Percentiles rank a stretch among this genome's conserved stretches.
Conservation (phyloP, 1,284 basidiomycete species). For the Golubevia pallescens region DNA sequence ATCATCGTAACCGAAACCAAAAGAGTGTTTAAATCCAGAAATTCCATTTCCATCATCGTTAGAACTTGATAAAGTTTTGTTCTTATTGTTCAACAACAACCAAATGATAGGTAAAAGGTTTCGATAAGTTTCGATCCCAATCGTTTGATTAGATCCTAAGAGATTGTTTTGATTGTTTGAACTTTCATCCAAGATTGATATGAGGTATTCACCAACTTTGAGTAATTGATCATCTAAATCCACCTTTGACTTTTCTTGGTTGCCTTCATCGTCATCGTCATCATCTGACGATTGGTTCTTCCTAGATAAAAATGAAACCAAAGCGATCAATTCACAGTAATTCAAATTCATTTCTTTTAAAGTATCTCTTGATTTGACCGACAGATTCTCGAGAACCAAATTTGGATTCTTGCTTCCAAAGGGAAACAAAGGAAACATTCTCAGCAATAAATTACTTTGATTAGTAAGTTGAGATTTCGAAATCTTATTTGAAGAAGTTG, state of each 20-base stretch:
- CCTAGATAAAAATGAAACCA: constrained; percentile 18
- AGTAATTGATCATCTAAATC: constrained; percentile 17
- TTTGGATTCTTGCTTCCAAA: constrained; percentile 24
- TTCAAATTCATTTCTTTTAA: constrained; percentile 33
- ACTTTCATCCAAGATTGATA: constrained; percentile 22
- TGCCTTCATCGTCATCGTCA: not conserved
- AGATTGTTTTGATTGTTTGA: constrained; percentile 18
- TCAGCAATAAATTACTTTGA: constrained; percentile 24
- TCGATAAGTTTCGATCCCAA: constrained; percentile 25
- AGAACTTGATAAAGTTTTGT: not conserved
- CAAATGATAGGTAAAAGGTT: constrained; percentile 38
- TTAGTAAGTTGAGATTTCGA: not conserved
- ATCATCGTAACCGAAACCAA: too few relatives aligned
- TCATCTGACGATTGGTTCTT: too few relatives aligned
- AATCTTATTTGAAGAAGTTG: constrained; percentile 4
- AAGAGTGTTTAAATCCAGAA: too few relatives aligned
- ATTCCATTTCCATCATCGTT: too few relatives aligned
- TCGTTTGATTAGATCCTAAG: constrained; percentile 12
- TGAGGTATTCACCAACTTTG: constrained; percentile 26
- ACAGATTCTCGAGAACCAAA: constrained; percentile 9
- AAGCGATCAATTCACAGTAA: constrained; percentile 30
- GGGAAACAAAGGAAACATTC: constrained; percentile 36
- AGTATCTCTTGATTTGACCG: constrained; percentile 17
- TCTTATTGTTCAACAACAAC: constrained; percentile 26
- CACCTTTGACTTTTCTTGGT: constrained; percentile 2